phyloP scores from a whole-genome alignment of 2,329 filamentous ascomycete species.

The Fusarium domesticum region DNA sequence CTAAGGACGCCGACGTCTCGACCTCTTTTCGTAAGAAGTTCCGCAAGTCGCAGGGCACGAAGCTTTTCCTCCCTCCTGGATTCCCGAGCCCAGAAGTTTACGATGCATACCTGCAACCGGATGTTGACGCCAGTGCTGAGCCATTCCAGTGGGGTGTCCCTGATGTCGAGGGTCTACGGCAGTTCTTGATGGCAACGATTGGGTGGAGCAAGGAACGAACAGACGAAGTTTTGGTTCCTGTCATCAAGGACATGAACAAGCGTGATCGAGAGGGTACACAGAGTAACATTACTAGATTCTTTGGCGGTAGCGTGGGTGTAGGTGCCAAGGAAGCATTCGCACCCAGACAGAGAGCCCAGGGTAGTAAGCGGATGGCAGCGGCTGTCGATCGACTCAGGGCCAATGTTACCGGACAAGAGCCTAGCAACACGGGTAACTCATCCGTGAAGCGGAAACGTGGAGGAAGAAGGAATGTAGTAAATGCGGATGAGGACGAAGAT shows the following conservation, averaged over 20 bases:
- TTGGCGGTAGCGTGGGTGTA: slow-evolving; percentile 69
- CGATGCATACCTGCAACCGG: slow-evolving; percentile 79
- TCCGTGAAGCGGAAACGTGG: slow-evolving; percentile 27
- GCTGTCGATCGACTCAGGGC: slow-evolving; percentile 65
- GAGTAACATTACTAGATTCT: slow-evolving; percentile 92
- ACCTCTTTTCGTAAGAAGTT: slow-evolving; percentile 82
- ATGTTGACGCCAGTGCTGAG: slow-evolving; percentile 76
- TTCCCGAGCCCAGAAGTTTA: slow-evolving; percentile 80
- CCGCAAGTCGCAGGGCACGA: slow-evolving; percentile 71
- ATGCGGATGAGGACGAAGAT: slow-evolving; percentile 16
- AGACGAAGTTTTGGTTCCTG: slow-evolving; percentile 92
- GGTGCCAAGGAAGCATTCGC: slow-evolving; percentile 67
- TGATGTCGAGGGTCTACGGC: slow-evolving; percentile 78
- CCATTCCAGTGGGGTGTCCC: slow-evolving; percentile 94
- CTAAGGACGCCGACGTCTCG: slow-evolving; percentile 57
- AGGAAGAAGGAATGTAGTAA: slow-evolving; percentile 15
- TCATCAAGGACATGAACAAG: slow-evolving; percentile 92
- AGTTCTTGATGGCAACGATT: slow-evolving; percentile 86
- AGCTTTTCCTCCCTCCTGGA: slow-evolving; percentile 76
- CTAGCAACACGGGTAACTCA: slow-evolving; percentile 4
- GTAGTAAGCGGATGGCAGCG: slow-evolving; percentile 71
- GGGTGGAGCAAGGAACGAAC: slow-evolving; percentile 91
- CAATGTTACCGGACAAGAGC: slow-evolving; percentile 25
- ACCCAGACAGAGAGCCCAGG: slow-evolving; percentile 62
- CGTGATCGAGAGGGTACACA: slow-evolving; percentile 88